Base-by-base conservation (phyloP, 1,139 yeast species). In the Meyerozyma carpophila region DNA sequence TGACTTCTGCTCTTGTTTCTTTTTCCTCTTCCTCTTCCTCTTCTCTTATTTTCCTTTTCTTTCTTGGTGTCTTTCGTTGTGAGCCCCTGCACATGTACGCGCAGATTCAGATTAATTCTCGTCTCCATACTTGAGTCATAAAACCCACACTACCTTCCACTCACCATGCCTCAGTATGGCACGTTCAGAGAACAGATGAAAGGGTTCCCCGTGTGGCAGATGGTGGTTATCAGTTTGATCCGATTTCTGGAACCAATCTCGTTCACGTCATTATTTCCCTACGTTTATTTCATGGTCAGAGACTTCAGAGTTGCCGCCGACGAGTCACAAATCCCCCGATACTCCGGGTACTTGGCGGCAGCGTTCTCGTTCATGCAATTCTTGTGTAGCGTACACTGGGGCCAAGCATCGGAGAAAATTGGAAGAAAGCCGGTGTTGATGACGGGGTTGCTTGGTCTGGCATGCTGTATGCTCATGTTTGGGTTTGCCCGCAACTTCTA, bases 181-280 rank as follows among this genome's bases (percentile, higher is more conserved):
- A 52, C 63, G 1, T 57, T 62, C 24, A 48, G 57, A 44, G 58
- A 68, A 50, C 60, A 67, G 49, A 54, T 60, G 49, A 44, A 47
- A 52, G 81, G 76, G 14, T 78, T 78, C 53, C 83, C 82, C 3
- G 55, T 69, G 45, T 62, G 73, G 54, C 85, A 81, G 56, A 63
- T 81, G 58, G 49, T 63, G 13, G 73, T 77, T 37, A 47, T 69
- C 2, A 67, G 76, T 34, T 48, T 71, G 14, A 71, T 79, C 47
- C 62, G 85, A 42, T 68, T 81, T 42, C 70, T 81, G 8, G 87
- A 81, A 54, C 86, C 87, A 1, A 68, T 82, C 29, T 77, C 85
- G 2, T 80, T 81, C 62, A 78, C 85, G 2, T 79, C 84, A 3
- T 56, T 79, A 29, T 80, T 81, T 57, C 86, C 87, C 3, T 82